phyloP scores from a whole-genome alignment of 352 stramenopile genomes.

The Globisporangium sylvaticum region DNA sequence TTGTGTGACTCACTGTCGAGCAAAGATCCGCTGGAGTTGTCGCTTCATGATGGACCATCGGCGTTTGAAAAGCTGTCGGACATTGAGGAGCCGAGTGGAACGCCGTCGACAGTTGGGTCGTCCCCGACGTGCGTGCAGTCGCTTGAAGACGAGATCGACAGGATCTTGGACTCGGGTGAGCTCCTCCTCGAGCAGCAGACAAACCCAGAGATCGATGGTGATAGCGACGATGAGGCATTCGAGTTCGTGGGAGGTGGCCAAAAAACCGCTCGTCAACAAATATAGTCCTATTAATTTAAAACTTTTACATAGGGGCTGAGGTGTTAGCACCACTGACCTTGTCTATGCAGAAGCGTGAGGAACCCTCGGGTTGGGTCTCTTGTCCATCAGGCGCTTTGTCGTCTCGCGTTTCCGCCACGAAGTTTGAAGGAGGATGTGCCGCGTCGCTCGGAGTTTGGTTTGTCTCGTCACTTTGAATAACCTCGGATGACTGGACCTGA shows the following conservation, averaged over 20 bases:
- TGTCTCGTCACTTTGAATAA: neutral
- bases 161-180: neutral
- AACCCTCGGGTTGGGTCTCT: neutral
- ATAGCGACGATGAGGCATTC: neutral
- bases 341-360: neutral
- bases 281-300: neutral
- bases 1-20: neutral
- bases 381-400: neutral
- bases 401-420: neutral
- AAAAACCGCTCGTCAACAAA: neutral
- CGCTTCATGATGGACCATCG: neutral
- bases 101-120: slow-evolving; percentile 13
- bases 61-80: neutral
- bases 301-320: neutral
- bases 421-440: neutral
- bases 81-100: neutral
- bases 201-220: neutral
- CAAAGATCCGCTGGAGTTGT: neutral
- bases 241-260: neutral
- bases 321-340: neutral
- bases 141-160: slow-evolving; percentile 10
- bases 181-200: neutral
- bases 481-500: neutral
- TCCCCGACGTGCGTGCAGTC: slow-evolving; percentile 8
- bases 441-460: neutral